Evolutionary conservation across 2,329 filamentous ascomycete genomes (phyloP), one percentile per base, ranked within the genome.

Genomic region (Neodidymelliopsis sp.): DNA sequence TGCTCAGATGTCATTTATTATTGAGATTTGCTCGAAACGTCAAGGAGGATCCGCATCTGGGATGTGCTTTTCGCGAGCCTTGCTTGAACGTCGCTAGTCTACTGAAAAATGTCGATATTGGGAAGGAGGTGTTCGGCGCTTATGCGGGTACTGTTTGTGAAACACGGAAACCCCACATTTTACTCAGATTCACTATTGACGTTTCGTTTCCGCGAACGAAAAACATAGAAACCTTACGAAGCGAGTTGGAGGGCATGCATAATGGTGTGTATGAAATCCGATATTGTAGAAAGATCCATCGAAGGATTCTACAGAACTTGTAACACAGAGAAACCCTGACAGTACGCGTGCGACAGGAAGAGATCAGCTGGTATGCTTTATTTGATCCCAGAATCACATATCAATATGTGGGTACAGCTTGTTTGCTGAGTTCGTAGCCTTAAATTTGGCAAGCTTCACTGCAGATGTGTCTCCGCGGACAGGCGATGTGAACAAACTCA

Each of bases 161-260:
- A 45, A 45, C 34, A 38, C 9, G 34, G n/a, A 31, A 8, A 18
- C 42, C 25, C 34, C 25, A 30, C 33, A 44, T 29, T 22, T 10
- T 2, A 20, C 31, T 23, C 19, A 36, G 13, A 19, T 4, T 20
- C 18, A 15, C n/a, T 25, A 30, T 25, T 24, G 19, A 27, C 27
- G 12, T 35, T 38, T 8, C 15, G 18, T 36, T 38, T 45, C 20
- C 42, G 20, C 42, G 42, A 45, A 33, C 19, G 33, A 45, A 33
- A 24, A 19, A 2, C 9, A 10, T n/a, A 6, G 18, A 4, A 36
- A 18, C 3, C 16, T 1, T 6, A 7, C 13, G 22, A 27, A 18
- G 15, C 13, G 22, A 25, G 23, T 15, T 24, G 2, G 20, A 27
- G 8, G 34, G 12, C 27, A 5, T 25, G 12, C 27, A n/a, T 9